phyloP scores from a whole-genome alignment of 2,329 filamentous ascomycete genomes.

The Alternaria triticina region DNA sequence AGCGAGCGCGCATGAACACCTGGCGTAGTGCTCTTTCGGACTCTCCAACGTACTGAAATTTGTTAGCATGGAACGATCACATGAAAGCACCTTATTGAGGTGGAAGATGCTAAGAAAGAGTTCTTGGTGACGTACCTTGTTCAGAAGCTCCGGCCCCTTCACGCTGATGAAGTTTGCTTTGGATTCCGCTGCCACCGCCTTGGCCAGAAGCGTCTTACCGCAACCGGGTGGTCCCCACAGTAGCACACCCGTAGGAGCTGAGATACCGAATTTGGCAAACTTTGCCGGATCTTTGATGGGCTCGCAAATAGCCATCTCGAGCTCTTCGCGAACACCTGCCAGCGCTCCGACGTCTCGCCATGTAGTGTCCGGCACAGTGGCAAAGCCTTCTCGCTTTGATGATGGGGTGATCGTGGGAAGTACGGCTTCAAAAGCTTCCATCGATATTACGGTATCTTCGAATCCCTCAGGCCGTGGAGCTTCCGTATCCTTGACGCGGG shows the following conservation, averaged over 20 bases:
- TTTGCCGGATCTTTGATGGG: slow-evolving; percentile 83
- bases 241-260: slow-evolving; percentile 82
- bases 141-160: slow-evolving; percentile 93
- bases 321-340: slow-evolving; percentile 76
- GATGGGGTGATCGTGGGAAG: slow-evolving; percentile 79
- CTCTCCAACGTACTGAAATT: slow-evolving; percentile 80
- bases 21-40: slow-evolving; percentile 91
- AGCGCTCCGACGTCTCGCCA: slow-evolving; percentile 94
- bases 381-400: slow-evolving; percentile 91
- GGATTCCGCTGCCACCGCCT: slow-evolving; percentile 93
- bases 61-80: slow-evolving; percentile 1
- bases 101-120: neutral
- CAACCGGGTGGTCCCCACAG: slow-evolving; percentile 97
- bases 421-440: slow-evolving; percentile 75
- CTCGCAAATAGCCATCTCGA: slow-evolving; percentile 84
- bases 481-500: slow-evolving; percentile 57
- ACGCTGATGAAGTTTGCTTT: slow-evolving; percentile 98
- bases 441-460: slow-evolving; percentile 63
- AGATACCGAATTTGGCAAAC: slow-evolving; percentile 79
- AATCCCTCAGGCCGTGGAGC: slow-evolving; percentile 60
- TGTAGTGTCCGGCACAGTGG: slow-evolving; percentile 89
- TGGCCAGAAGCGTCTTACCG: slow-evolving; percentile 94
- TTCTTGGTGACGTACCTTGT: slow-evolving; percentile 64
- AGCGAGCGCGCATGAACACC: slow-evolving; percentile 86
- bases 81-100: too few relatives aligned